Percentiles rank a stretch among this genome's conserved stretches.
Conservation (phyloP, 768 basidiomycete genomes). For the Boletus edulis region DNA sequence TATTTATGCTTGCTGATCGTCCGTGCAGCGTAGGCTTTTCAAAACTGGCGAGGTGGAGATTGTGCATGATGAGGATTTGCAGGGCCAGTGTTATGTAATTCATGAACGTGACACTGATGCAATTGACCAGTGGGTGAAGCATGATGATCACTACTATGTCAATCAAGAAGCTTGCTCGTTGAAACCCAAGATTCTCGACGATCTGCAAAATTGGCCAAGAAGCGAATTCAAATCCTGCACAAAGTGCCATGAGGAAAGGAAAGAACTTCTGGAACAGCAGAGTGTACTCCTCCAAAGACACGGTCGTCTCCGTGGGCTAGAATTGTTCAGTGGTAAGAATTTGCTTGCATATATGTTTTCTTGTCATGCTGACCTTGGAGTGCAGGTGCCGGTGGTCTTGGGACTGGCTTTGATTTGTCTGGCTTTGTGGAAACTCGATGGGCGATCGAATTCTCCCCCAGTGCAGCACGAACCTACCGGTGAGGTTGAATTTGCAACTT, state of each 20-base stretch:
- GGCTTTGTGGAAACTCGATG: constrained; percentile 62
- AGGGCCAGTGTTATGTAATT: constrained; percentile 54
- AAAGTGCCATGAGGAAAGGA: constrained; percentile 38
- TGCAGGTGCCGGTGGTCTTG: constrained; percentile 72
- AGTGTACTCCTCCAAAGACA: constrained; percentile 34
- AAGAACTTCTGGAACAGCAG: constrained; percentile 27
- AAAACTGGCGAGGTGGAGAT: constrained; percentile 29
- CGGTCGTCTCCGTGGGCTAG: constrained; percentile 54
- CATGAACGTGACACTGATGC: constrained; percentile 32
- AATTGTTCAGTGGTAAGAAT: constrained; percentile 63
- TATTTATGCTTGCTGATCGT: constrained; percentile 11
- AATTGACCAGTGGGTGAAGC: constrained; percentile 40
- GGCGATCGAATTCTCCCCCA: constrained; percentile 64
- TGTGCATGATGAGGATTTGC: constrained; percentile 38
- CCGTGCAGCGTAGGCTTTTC: constrained; percentile 39
- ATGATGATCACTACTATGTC: constrained; percentile 60
- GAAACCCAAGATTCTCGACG: constrained; percentile 19
- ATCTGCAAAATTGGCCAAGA: constrained; percentile 25
- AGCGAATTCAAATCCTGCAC: constrained; percentile 37
- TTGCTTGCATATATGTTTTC: not conserved
- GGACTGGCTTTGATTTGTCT: constrained; percentile 62
- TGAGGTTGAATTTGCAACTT: constrained; percentile 29
- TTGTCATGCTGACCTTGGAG: not conserved
- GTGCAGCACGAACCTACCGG: constrained; percentile 65
- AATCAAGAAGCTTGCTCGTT: constrained; percentile 31